A percentile compares a stretch with the other conserved stretches of the same genome.
phyloP scores from a whole-genome alignment of 2,329 filamentous ascomycete genomes.

The Leptodontidium sp. region DNA sequence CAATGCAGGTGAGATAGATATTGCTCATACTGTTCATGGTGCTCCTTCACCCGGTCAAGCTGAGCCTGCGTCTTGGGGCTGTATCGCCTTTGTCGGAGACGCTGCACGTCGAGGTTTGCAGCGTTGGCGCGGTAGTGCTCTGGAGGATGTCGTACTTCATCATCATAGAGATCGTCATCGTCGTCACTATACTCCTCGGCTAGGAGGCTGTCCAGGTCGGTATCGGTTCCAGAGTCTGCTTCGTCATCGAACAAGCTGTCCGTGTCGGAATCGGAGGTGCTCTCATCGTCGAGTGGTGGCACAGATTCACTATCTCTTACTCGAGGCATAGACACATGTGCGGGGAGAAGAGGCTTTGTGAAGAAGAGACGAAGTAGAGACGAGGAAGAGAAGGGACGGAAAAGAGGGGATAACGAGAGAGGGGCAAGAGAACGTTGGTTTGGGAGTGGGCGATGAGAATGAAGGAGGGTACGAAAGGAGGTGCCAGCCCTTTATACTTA shows the following conservation, averaged over 20 bases:
- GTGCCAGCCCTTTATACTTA: conserved; percentile 1
- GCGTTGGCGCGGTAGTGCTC: too few relatives aligned
- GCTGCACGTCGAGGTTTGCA: too few relatives aligned
- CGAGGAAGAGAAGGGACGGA: neutral
- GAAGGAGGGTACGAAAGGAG: neutral
- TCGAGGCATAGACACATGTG: neutral
- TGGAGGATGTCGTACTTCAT: too few relatives aligned
- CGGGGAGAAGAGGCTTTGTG: neutral
- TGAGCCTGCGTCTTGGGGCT: too few relatives aligned
- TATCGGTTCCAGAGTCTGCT: too few relatives aligned
- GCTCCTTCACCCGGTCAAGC: too few relatives aligned
- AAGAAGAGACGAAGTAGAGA: neutral
- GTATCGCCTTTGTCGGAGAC: too few relatives aligned
- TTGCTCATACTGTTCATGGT: too few relatives aligned
- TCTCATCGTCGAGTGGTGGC: neutral
- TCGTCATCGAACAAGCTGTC: neutral
- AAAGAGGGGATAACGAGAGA: neutral
- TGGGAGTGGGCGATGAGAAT: neutral
- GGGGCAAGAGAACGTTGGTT: neutral
- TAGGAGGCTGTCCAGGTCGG: too few relatives aligned
- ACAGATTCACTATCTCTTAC: neutral
- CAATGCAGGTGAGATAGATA: too few relatives aligned
- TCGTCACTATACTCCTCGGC: too few relatives aligned
- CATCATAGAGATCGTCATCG: too few relatives aligned
- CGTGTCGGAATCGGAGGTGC: neutral